Base-by-base conservation (phyloP, 2,329 filamentous ascomycete species). In the Amylocarpus encephaloides region DNA sequence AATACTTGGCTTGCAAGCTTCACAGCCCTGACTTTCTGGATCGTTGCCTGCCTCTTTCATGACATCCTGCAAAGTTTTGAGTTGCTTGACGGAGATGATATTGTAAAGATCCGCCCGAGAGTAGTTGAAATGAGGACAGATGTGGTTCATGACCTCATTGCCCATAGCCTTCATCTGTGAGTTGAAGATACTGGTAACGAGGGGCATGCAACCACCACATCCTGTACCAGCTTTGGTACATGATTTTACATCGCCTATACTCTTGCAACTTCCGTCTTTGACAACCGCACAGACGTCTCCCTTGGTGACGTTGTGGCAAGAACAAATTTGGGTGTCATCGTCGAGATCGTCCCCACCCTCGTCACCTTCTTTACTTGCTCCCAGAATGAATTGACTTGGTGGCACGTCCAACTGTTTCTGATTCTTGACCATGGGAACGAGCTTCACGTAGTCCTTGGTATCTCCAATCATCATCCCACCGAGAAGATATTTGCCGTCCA, bases 391-490 rank as follows among this genome's bases (percentile, higher is more conserved):
- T 65, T 95, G 82, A 43, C 85, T 82, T 0, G 90, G 90, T 0
- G 88, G 80, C 34, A 47, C 73, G 12, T 94, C 87, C 1, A 95
- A 75, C 54, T 76, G 73, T 66, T 91, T 94, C 64, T 89, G 86
- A 57, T 80, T 83, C 71, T 91, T 94, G 48, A 93, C 88, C 75
- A 95, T 82, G 1, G 88, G 86, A 1, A 94, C 87, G 18, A 95
- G 71, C 67, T 92, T 95, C 70, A 94, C 79, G 63, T 95, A 95
- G 70, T 95, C 90, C 55, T 80, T 85, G 0, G 88, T 94, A 62
- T 95, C 90, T 35, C 90, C 91, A 54, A 95, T 93, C 88, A 95
- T 95, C 88, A 95, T 95, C 3, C 90, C 91, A n/a, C 90, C 90
- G 0, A 95, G 79, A 1, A 95, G 73, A 62, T 92, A 92, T 66